These are phyloP conservation scores for Alopecurus myosuroides DNA, from an alignment of 176 grass and related monocot genomes.

Conservation along the genomic window DNA sequence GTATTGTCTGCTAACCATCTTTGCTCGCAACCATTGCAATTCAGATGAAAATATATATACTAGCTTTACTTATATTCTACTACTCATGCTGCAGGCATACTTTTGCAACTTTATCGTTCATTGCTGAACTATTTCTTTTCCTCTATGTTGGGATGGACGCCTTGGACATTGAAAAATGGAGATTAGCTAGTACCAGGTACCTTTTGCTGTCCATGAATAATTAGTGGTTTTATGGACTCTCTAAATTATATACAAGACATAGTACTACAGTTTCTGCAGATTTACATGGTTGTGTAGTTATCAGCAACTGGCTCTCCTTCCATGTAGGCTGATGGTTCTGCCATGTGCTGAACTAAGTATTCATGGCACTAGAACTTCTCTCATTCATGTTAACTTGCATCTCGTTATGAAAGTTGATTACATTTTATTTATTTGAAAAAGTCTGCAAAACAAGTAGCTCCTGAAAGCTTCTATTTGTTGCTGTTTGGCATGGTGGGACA, in stretches of 20 bases:
- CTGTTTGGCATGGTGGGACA: not conserved
- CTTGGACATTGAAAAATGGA: constrained; percentile 98
- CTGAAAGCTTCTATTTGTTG: constrained; percentile 6
- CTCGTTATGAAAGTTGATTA: not conserved
- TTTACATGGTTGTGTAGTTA: not conserved
- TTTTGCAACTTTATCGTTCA: constrained; percentile 94
- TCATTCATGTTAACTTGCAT: constrained; percentile 4
- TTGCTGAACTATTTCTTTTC: constrained; percentile 91
- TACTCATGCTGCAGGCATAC: constrained; percentile 58
- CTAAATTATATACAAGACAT: not conserved
- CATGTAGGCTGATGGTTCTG: not conserved
- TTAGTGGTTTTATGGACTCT: not conserved
- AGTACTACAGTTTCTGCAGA: not conserved
- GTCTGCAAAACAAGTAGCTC: not conserved
- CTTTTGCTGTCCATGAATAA: constrained; percentile 15
- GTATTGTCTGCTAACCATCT: constrained; percentile 8
- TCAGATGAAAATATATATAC: constrained; percentile 2
- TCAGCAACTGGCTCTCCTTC: not conserved
- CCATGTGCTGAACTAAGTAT: not conserved
- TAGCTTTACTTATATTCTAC: constrained; percentile 13
- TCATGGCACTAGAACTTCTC: not conserved
- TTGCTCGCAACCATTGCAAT: not conserved
- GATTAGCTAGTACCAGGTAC: constrained; percentile 80
- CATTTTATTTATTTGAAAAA: not conserved
- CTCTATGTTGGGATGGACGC: constrained; percentile 99